Base-by-base conservation (phyloP, 202 grass and related monocot genomes). In the Miscanthus sacchariflorus region DNA sequence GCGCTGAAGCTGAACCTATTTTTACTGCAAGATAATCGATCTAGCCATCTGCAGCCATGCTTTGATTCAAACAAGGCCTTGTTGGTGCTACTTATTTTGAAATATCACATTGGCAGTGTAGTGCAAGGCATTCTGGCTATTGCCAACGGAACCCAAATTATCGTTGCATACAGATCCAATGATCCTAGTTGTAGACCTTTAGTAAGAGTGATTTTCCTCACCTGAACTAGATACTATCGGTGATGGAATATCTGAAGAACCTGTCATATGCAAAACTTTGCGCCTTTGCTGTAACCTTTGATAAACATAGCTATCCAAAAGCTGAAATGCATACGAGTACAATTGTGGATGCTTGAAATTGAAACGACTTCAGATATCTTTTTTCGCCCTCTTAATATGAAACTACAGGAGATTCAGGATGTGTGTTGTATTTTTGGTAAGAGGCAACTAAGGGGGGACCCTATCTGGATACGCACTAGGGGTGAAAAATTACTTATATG, bases 1-100 rank as follows among this genome's bases (percentile, higher is more conserved):
- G 50, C 10, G 90, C 96, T 69, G 92, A 96, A 8, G 81, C 70
- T 1, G 96, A 95, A 13, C 94, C 96, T 19, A 92, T 92, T 89
- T 99, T 99, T 39, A 96, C 89, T 71, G 89, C 94, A 80, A 96
- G 94, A 95, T 99, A 90, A 78, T 83, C 27, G 13, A n/a, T n/a
- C 24, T 13, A 72, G 27, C 50, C 39, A 36, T 15, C 33, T 85
- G 42, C 24, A 45, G 59, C 5, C 9, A 66, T 69, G 24, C 63
- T 64, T 44, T 70, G 63, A 40, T 88, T 40, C 13, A 65, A 50
- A 68, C 49, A 43, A 33, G 74, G 61, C 4, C 49, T 10, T 27
- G 21, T 17, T 67, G 56, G 4, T 50, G 28, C 21, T 81, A n/a
- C 70, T 77, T 33, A 17, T 76, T 7, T 46, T 71, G 40, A 9